These are phyloP conservation scores for Penicillium palitans DNA, from an alignment of 2,329 filamentous ascomycete genomes.

Conservation along the genomic window DNA sequence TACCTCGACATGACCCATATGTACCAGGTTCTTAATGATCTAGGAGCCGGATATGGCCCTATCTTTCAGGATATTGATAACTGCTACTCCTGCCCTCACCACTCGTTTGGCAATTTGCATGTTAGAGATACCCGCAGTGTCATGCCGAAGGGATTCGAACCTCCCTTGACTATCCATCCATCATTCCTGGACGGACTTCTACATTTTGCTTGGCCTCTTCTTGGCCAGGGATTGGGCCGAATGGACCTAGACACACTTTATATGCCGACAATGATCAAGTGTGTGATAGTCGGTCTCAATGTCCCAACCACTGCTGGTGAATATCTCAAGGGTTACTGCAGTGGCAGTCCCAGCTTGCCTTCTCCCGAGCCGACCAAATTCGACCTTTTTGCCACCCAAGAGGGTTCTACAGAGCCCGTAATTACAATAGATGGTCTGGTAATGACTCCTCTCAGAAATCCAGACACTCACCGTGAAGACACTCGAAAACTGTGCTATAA, in stretches of 20 bases:
- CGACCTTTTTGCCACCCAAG: constrained; percentile 20
- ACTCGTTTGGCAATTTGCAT: constrained; percentile 35
- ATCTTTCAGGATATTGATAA: constrained; percentile 55
- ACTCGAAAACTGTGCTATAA: constrained; percentile 27
- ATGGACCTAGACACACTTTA: constrained; percentile 35
- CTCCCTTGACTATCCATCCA: constrained; percentile 48
- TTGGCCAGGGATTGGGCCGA: constrained; percentile 32
- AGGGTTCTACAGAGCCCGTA: constrained; percentile 19
- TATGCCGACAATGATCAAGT: constrained; percentile 37
- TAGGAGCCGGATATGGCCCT: constrained; percentile 54
- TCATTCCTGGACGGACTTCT: constrained; percentile 47
- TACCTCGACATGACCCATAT: constrained; percentile 41
- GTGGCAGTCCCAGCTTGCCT: constrained; percentile 21
- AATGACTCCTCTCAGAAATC: constrained; percentile 30
- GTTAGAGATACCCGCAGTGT: constrained; percentile 46
- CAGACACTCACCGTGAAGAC: constrained; percentile 5
- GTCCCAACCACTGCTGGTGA: constrained; percentile 20
- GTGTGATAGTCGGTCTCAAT: constrained; percentile 24
- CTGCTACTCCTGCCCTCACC: constrained; percentile 42
- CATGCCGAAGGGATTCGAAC: constrained; percentile 52
- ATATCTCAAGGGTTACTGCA: constrained; percentile 25
- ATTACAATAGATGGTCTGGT: constrained; percentile 26
- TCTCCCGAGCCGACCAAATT: constrained; percentile 24
- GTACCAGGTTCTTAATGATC: constrained; percentile 49
- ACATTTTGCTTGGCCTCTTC: constrained; percentile 36